Percentiles rank a stretch among this genome's conserved stretches.
Evolutionary conservation across 2,329 filamentous ascomycete genomes (phyloP).

Genomic region (Ophioceras dolichostomum): DNA sequence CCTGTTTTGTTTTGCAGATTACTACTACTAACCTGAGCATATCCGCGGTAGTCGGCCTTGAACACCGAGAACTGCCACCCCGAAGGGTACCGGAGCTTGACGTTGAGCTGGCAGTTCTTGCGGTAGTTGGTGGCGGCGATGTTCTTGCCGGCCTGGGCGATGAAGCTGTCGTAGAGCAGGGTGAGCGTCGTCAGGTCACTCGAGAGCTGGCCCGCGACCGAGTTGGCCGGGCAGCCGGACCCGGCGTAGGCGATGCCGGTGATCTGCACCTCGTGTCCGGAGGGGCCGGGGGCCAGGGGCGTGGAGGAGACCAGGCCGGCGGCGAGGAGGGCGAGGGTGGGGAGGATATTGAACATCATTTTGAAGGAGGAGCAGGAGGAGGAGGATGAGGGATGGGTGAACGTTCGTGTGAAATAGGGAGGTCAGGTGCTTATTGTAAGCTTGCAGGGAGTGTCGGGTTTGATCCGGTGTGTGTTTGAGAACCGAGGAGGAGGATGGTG

Average conservation of each 20-base stretch:
- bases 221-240: constrained; percentile 14
- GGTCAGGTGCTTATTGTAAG: no score
- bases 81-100: constrained; percentile 35
- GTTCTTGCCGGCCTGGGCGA: constrained; percentile 33
- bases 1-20: no score
- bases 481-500: no score
- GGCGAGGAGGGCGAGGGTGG: constrained; percentile 3
- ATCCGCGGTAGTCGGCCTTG: constrained; percentile 38
- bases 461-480: no score
- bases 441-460: no score
- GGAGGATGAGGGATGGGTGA: no score
- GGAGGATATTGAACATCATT: no score
- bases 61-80: constrained; percentile 41
- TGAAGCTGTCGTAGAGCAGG: constrained; percentile 37
- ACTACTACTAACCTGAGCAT: no score
- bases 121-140: constrained; percentile 28
- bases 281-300: constrained; percentile 7
- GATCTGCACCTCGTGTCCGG: constrained; percentile 14
- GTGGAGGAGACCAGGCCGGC: constrained; percentile 3
- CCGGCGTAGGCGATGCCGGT: constrained; percentile 13
- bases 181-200: constrained; percentile 23
- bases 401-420: no score
- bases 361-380: neutral
- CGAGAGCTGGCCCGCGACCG: constrained; percentile 13
- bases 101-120: constrained; percentile 41